Evolutionary conservation across 1,139 yeast species (phyloP).

Genomic region (Hanseniaspora sp.): DNA sequence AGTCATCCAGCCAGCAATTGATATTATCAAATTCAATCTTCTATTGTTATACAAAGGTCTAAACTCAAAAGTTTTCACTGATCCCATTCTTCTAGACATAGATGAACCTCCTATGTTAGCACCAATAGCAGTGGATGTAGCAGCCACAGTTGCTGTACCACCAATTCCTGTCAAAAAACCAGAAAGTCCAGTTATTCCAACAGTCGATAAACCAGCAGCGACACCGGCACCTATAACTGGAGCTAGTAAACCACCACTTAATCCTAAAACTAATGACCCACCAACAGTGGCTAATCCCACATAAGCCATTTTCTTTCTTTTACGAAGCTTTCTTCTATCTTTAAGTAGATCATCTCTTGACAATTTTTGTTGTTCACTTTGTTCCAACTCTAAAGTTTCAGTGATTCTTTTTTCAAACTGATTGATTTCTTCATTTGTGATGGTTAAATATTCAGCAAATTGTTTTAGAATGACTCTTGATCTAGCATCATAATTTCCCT

Average conservation of each 20-base stretch:
- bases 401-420: constrained; percentile 88
- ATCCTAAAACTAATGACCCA: constrained; percentile 86
- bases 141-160: constrained; percentile 87
- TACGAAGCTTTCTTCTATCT: constrained; percentile 53
- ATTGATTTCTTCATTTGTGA: constrained; percentile 53
- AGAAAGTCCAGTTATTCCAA: constrained; percentile 85
- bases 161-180: constrained; percentile 94
- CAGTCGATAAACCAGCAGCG: constrained; percentile 92
- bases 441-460: constrained; percentile 53
- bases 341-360: constrained; percentile 63
- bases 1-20: constrained; percentile 97
- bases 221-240: constrained; percentile 98
- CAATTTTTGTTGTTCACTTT: constrained; percentile 63
- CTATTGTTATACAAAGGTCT: constrained; percentile 85
- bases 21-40: constrained; percentile 75
- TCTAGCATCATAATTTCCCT: constrained; percentile 80
- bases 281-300: constrained; percentile 96
- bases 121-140: constrained; percentile 85
- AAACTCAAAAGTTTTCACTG: constrained; percentile 86
- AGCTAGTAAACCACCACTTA: constrained; percentile 89
- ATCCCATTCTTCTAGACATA: constrained; percentile 77
- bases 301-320: constrained; percentile 62
- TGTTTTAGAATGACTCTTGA: constrained; percentile 62
- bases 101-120: constrained; percentile 80
- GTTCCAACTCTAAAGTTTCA: constrained; percentile 80